Conservation (phyloP, 306 rosid genomes). For the Betula pendula region DNA sequence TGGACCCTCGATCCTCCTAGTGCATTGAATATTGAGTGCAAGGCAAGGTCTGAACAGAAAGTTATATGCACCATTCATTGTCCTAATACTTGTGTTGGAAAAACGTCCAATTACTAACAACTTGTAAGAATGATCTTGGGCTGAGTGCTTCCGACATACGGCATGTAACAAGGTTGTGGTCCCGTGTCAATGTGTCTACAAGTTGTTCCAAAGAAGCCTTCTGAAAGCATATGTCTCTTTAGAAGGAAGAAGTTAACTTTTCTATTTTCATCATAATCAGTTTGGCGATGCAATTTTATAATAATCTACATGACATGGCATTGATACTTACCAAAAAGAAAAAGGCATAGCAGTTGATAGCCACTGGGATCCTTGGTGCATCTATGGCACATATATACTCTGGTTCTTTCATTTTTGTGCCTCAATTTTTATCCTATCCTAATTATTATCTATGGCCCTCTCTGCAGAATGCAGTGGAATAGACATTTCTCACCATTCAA, state of each 20-base stretch:
- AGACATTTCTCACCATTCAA: background rate
- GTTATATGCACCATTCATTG: slow-evolving; percentile 1
- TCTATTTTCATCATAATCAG: background rate
- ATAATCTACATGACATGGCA: background rate
- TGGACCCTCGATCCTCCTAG: background rate
- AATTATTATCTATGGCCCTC: background rate
- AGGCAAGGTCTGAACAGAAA: background rate
- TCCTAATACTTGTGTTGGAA: background rate
- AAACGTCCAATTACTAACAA: too few species aligned
- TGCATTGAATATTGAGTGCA: background rate
- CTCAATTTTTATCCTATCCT: background rate
- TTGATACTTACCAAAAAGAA: background rate
- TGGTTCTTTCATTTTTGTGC: background rate
- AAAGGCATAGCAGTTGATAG: background rate
- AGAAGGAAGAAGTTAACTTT: background rate
- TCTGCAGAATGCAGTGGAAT: background rate
- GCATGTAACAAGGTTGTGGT: slow-evolving; percentile 14
- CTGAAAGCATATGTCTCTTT: background rate
- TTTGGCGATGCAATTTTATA: background rate
- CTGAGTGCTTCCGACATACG: slow-evolving; percentile 27
- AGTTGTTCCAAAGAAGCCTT: slow-evolving; percentile 9
- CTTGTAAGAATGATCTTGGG: background rate
- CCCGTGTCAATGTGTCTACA: background rate
- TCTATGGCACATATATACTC: background rate
- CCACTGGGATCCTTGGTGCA: background rate